These are phyloP conservation scores for Claviceps citrina DNA, from an alignment of 2,329 filamentous ascomycete species.

Conservation along the genomic window DNA sequence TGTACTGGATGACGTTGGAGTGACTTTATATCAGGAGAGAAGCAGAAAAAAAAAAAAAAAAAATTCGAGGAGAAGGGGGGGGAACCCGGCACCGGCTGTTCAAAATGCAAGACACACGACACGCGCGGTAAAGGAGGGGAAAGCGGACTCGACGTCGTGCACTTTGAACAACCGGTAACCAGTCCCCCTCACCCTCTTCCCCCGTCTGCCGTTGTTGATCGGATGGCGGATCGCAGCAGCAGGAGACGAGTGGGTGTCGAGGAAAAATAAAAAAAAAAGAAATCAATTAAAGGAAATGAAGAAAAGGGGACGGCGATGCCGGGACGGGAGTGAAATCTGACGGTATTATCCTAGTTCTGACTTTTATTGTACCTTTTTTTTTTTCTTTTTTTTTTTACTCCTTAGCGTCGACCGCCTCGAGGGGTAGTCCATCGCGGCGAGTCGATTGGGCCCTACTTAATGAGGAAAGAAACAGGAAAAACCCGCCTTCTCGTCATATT, in stretches of 20 bases:
- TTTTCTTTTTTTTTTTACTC: too few relatives aligned
- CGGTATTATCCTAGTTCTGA: background rate
- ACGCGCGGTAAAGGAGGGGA: background rate
- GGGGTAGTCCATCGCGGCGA: background rate
- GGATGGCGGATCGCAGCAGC: too few relatives aligned
- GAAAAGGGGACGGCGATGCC: background rate
- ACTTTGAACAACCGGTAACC: background rate
- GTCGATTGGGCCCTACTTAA: background rate
- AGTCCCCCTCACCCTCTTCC: background rate
- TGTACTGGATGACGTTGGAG: background rate
- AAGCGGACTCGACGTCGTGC: background rate
- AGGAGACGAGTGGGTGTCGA: too few relatives aligned
- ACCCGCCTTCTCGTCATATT: constrained; percentile 3
- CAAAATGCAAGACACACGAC: background rate
- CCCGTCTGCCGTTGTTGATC: background rate
- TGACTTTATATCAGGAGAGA: constrained; percentile 1
- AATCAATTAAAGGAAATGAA: background rate
- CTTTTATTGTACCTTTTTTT: too few relatives aligned
- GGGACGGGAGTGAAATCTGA: background rate
- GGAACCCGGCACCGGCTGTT: background rate
- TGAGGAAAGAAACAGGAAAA: background rate
- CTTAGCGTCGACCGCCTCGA: background rate
- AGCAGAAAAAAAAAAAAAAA: background rate
- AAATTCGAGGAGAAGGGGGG: background rate
- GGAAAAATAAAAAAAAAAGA: too few relatives aligned